Evolutionary conservation across 495 filamentous ascomycete genomes (phyloP).

Genomic region (Aspergillus haitiensis): DNA sequence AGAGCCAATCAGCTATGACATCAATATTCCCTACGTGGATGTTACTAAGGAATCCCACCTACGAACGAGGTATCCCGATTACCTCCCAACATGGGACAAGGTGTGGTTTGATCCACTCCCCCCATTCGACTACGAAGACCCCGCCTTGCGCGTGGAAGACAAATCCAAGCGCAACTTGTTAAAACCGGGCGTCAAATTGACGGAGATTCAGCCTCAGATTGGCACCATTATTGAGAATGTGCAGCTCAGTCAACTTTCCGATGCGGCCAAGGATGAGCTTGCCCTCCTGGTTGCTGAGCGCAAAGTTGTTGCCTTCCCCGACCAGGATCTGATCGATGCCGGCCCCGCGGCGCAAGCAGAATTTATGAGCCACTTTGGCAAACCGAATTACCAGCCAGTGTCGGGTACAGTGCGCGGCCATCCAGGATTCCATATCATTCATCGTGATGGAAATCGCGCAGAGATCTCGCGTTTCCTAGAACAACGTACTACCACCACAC

Average conservation of each 20-base stretch:
- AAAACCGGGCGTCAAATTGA: constrained; percentile 45
- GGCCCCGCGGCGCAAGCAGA: constrained; percentile 60
- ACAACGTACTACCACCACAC: constrained; percentile 54
- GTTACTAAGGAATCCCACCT: constrained; percentile 41
- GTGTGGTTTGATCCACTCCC: constrained; percentile 59
- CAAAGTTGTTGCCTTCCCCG: constrained; percentile 76
- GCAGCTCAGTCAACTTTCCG: constrained; percentile 66
- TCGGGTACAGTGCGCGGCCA: constrained; percentile 53
- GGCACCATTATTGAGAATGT: constrained; percentile 73
- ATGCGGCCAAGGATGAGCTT: constrained; percentile 74
- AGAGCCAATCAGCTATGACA: constrained; percentile 54
- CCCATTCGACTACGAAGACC: constrained; percentile 59
- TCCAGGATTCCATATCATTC: constrained; percentile 61
- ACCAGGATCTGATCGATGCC: constrained; percentile 69
- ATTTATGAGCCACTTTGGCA: constrained; percentile 60
- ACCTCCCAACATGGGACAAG: constrained; percentile 65
- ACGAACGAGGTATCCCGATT: constrained; percentile 56
- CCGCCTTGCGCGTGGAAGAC: constrained; percentile 56
- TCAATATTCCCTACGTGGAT: constrained; percentile 56
- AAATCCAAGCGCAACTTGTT: constrained; percentile 60
- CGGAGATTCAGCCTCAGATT: constrained; percentile 67
- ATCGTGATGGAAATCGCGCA: constrained; percentile 57
- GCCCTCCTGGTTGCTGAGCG: constrained; percentile 72
- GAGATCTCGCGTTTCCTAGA: constrained; percentile 57
- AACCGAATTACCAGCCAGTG: constrained; percentile 61